phyloP scores from a whole-genome alignment of 73 alveolate species.

The Diophrys sp. region DNA sequence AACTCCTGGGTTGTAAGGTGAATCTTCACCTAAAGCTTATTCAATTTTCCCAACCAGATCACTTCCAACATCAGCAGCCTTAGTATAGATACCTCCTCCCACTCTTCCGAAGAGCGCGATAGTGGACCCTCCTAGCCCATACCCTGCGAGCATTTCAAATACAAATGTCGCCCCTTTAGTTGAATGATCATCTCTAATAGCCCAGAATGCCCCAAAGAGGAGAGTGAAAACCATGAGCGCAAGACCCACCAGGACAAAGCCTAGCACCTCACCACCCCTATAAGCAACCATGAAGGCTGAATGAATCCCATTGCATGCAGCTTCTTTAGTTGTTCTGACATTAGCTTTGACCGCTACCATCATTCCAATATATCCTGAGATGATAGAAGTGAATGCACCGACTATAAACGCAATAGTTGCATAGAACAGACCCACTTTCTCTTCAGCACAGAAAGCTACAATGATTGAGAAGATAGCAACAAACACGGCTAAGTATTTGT shows the following conservation, averaged over 20 bases:
- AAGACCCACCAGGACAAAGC: constrained; percentile 81
- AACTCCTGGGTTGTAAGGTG: constrained; percentile 93
- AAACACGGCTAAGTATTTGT: constrained; percentile 61
- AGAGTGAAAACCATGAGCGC: constrained; percentile 67
- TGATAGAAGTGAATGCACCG: constrained; percentile 75
- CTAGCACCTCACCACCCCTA: constrained; percentile 88
- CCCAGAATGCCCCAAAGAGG: constrained; percentile 60
- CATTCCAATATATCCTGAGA: constrained; percentile 87
- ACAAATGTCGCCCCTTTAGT: constrained; percentile 20
- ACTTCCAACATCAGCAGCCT: constrained; percentile 97
- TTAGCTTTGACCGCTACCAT: constrained; percentile 80
- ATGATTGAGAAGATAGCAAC: constrained; percentile 59
- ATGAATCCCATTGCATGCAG: constrained; percentile 52
- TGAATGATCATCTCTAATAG: constrained; percentile 30
- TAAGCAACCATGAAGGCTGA: constrained; percentile 74
- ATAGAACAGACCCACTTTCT: constrained; percentile 74
- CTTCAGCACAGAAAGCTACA: constrained; percentile 69
- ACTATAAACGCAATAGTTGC: constrained; percentile 70
- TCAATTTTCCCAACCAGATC: constrained; percentile 92
- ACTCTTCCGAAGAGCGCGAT: constrained; percentile 97
- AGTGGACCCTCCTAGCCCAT: constrained; percentile 97
- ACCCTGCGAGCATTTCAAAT: constrained; percentile 95
- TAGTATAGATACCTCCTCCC: constrained; percentile 98
- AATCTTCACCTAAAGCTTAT: constrained; percentile 86
- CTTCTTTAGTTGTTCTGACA: constrained; percentile 67